Percentiles rank a stretch among this genome's conserved stretches.
phyloP scores from a whole-genome alignment of 1,284 basidiomycete genomes.

The Lentinus polychrous region DNA sequence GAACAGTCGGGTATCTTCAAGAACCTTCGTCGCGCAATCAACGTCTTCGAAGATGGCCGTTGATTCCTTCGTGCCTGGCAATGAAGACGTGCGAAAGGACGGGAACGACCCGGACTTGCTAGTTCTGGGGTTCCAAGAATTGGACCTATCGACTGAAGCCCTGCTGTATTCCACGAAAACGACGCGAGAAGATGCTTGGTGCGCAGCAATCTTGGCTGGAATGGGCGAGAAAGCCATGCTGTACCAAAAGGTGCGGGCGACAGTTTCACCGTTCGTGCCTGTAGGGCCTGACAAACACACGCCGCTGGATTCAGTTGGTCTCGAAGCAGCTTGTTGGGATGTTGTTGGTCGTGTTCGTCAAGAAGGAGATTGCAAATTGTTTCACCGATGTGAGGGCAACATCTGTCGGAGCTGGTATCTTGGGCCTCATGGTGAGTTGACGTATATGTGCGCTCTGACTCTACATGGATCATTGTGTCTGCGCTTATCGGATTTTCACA shows the following conservation, averaged over 20 bases:
- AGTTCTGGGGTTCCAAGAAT: conserved; percentile 69
- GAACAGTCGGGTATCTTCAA: not conserved
- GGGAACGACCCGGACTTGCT: conserved; percentile 51
- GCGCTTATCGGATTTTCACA: not conserved
- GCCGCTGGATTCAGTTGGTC: conserved; percentile 11
- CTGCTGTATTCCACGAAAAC: conserved; percentile 59
- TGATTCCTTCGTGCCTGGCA: not conserved
- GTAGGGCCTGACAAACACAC: not conserved
- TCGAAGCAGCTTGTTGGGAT: conserved; percentile 77
- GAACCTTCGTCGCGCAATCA: not conserved
- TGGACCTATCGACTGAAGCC: conserved; percentile 70
- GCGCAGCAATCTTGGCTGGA: conserved; percentile 51
- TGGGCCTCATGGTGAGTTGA: conserved; percentile 61
- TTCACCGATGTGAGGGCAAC: conserved; percentile 47
- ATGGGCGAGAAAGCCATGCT: conserved; percentile 57
- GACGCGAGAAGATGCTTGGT: conserved; percentile 63
- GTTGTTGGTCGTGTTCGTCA: conserved; percentile 59
- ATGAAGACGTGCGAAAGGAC: not conserved
- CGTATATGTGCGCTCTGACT: not conserved
- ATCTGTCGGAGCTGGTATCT: conserved; percentile 57
- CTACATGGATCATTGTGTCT: not conserved
- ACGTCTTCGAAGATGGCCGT: not conserved
- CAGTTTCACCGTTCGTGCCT: not conserved
- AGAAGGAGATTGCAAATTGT: conserved; percentile 38
- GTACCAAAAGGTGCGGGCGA: conserved; percentile 54